Conservation (phyloP, 2,329 filamentous ascomycete species). For the Didymella keratinophila region DNA sequence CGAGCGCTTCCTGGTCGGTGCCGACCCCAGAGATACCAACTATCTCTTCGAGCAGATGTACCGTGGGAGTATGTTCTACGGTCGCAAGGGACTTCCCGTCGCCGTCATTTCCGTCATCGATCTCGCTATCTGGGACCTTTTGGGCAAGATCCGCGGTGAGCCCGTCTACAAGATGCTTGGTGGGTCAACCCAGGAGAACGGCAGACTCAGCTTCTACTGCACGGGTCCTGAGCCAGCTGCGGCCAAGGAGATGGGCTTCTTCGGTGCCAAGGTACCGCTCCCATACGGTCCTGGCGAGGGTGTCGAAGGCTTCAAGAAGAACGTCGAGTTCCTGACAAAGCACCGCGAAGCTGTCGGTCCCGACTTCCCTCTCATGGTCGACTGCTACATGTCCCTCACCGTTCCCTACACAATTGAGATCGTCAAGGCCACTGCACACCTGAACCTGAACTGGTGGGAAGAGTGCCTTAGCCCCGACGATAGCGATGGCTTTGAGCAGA, state of each 20-base stretch:
- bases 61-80: slow-evolving; percentile 94
- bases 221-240: slow-evolving; percentile 84
- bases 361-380: slow-evolving; percentile 91
- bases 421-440: slow-evolving; percentile 80
- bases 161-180: slow-evolving; percentile 95
- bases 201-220: slow-evolving; percentile 87
- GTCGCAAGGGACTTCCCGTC: slow-evolving; percentile 86
- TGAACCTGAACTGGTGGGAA: slow-evolving; percentile 98
- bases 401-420: slow-evolving; percentile 93
- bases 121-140: slow-evolving; percentile 88
- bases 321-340: slow-evolving; percentile 85
- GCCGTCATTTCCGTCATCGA: slow-evolving; percentile 96
- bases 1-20: slow-evolving; percentile 86
- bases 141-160: slow-evolving; percentile 90
- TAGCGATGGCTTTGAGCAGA: slow-evolving; percentile 85
- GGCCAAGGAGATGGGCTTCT: slow-evolving; percentile 87
- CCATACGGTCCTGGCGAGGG: slow-evolving; percentile 92
- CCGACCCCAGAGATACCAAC: slow-evolving; percentile 89
- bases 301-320: slow-evolving; percentile 81
- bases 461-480: slow-evolving; percentile 92
- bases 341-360: slow-evolving; percentile 86
- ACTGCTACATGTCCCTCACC: slow-evolving; percentile 97
- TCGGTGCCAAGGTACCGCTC: slow-evolving; percentile 87
- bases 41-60: slow-evolving; percentile 97
- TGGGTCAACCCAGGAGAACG: slow-evolving; percentile 76